A percentile compares a stretch with the other conserved stretches of the same genome.
Conservation (phyloP, 768 basidiomycete species). For the Xanthoconium stramineum region DNA sequence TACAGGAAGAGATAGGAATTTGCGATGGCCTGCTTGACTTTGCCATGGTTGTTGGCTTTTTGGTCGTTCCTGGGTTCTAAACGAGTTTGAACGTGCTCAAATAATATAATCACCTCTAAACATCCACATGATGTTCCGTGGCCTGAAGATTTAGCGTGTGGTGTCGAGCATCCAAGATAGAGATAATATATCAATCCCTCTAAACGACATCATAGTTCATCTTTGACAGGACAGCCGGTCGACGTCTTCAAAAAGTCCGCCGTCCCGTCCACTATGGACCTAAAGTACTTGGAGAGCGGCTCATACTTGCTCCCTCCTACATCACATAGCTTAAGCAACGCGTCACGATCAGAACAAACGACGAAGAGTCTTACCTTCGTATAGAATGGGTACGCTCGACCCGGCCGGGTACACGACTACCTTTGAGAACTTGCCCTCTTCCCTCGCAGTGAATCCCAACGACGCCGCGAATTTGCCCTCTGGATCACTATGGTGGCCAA, state of each 20-base stretch:
- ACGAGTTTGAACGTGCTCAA: neutral
- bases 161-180: neutral
- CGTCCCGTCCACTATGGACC: conserved; percentile 65
- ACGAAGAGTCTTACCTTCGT: conserved; percentile 52
- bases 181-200: conserved; percentile 3
- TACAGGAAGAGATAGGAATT: too few species aligned
- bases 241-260: conserved; percentile 45
- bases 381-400: conserved; percentile 53
- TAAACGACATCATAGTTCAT: conserved; percentile 26
- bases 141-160: neutral
- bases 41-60: neutral
- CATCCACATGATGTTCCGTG: neutral
- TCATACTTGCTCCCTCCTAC: conserved; percentile 72
- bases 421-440: conserved; percentile 53
- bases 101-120: neutral
- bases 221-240: conserved; percentile 36
- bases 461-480: conserved; percentile 55
- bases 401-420: conserved; percentile 69
- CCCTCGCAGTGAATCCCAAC: conserved; percentile 57
- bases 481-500: conserved; percentile 64
- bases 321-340: neutral
- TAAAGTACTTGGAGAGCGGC: conserved; percentile 69
- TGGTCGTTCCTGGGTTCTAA: neutral
- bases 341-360: neutral
- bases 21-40: too few species aligned